Percentiles rank a stretch among this genome's conserved stretches.
Evolutionary conservation across 179 eudicot genomes (phyloP).

Genomic region (Beta corolliflora): DNA sequence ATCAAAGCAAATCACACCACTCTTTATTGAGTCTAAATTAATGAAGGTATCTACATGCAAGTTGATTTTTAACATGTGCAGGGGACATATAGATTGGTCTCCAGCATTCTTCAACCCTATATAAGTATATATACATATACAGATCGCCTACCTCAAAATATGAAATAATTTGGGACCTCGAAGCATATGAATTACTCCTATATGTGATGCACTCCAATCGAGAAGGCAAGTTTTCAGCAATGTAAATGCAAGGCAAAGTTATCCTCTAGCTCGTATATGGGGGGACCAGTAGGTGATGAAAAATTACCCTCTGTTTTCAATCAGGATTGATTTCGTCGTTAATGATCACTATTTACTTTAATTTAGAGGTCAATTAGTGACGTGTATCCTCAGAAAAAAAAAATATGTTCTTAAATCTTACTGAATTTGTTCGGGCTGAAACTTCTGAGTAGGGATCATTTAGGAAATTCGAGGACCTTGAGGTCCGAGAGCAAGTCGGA

Average conservation of each 20-base stretch:
- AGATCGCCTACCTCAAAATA: neutral
- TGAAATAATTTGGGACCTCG: neutral
- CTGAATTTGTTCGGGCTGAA: too few relatives aligned
- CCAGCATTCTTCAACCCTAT: neutral
- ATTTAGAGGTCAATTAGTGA: neutral
- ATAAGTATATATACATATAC: neutral
- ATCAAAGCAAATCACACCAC: too few relatives aligned
- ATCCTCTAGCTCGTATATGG: neutral
- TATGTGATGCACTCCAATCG: neutral
- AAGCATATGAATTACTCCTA: neutral
- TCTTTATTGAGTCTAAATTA: too few relatives aligned
- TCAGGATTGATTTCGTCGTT: neutral
- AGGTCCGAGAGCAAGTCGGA: too few relatives aligned
- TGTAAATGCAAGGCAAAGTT: slow-evolving; percentile 8
- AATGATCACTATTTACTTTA: too few relatives aligned
- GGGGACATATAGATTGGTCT: neutral
- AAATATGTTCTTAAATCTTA: too few relatives aligned
- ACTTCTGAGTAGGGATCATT: too few relatives aligned
- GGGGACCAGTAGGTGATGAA: neutral
- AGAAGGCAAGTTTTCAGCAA: neutral
- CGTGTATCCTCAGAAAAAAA: neutral
- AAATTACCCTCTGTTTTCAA: neutral
- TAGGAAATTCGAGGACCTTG: too few relatives aligned
- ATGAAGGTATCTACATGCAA: too few relatives aligned
- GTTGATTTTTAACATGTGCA: neutral